phyloP scores from a whole-genome alignment of 352 stramenopile species.

The Elongisporangium anandrum region DNA sequence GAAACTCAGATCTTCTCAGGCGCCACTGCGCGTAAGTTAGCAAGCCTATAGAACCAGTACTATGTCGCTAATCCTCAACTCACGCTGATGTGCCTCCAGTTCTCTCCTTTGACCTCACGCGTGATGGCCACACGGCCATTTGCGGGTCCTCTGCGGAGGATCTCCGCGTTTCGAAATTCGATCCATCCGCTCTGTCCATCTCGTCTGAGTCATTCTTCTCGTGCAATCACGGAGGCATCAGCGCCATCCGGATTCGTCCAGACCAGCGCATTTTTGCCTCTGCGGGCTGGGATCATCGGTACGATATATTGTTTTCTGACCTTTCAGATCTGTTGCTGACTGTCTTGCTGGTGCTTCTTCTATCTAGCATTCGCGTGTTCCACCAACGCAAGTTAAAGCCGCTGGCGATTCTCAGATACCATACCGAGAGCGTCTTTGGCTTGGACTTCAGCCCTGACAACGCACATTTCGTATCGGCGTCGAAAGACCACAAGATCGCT shows the following conservation, averaged over 20 bases:
- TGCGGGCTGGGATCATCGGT: constrained; percentile 74
- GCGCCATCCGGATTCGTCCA: constrained; percentile 49
- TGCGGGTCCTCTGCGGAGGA: constrained; percentile 61
- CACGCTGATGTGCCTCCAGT: constrained; percentile 25
- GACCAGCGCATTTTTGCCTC: constrained; percentile 81
- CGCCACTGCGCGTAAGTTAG: constrained; percentile 48
- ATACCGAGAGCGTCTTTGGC: constrained; percentile 69
- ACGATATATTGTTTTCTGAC: neutral
- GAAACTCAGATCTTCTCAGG: constrained; percentile 42
- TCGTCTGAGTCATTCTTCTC: constrained; percentile 45
- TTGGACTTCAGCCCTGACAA: constrained; percentile 67
- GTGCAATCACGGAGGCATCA: constrained; percentile 58
- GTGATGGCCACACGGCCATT: constrained; percentile 43
- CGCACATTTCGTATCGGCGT: constrained; percentile 56
- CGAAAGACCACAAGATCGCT: constrained; percentile 76
- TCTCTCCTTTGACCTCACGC: constrained; percentile 63
- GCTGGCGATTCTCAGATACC: constrained; percentile 76
- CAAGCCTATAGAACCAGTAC: too few relatives aligned
- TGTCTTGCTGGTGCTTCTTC: too few relatives aligned
- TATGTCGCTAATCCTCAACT: too few relatives aligned
- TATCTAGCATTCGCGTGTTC: constrained; percentile 54
- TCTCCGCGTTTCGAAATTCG: constrained; percentile 38
- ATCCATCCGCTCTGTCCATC: constrained; percentile 33
- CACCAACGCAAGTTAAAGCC: constrained; percentile 69
- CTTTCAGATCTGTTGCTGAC: neutral